These are phyloP conservation scores for Apiospora pterosperma DNA, from an alignment of 2,329 filamentous ascomycete species.

Conservation along the genomic window DNA sequence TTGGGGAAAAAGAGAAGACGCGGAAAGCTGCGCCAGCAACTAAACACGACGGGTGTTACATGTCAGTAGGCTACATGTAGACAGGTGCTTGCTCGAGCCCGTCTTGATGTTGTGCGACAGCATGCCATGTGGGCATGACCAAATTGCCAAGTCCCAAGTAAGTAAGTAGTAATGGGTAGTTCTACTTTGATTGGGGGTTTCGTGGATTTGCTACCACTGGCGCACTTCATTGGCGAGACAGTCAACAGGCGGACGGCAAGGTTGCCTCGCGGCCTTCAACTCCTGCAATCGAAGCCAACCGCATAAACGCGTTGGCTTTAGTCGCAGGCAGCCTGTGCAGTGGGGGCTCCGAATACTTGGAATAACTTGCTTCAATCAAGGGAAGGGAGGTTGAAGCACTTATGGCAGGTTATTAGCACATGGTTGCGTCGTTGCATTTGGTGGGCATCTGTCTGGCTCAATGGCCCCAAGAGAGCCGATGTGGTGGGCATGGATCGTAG, in stretches of 20 bases:
- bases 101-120: not conserved
- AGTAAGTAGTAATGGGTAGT: not conserved
- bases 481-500: not conserved
- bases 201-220: not conserved
- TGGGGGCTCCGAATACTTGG: not conserved
- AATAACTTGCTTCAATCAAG: not conserved
- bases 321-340: not conserved
- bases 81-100: too few relatives aligned
- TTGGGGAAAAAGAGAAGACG: not conserved
- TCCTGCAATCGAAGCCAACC: not conserved
- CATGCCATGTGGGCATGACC: not conserved
- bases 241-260: not conserved
- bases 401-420: not conserved
- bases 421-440: not conserved
- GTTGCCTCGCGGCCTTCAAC: not conserved
- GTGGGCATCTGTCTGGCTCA: not conserved
- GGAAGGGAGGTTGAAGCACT: not conserved
- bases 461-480: not conserved
- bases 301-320: not conserved
- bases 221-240: not conserved
- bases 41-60: not conserved
- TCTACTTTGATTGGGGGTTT: not conserved
- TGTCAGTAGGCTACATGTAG: not conserved
- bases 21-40: not conserved
- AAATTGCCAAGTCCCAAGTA: not conserved